A percentile compares a stretch with the other conserved stretches of the same genome.
Evolutionary conservation across 345 rosid species (phyloP).

Genomic region (Erucastrum elatum): DNA sequence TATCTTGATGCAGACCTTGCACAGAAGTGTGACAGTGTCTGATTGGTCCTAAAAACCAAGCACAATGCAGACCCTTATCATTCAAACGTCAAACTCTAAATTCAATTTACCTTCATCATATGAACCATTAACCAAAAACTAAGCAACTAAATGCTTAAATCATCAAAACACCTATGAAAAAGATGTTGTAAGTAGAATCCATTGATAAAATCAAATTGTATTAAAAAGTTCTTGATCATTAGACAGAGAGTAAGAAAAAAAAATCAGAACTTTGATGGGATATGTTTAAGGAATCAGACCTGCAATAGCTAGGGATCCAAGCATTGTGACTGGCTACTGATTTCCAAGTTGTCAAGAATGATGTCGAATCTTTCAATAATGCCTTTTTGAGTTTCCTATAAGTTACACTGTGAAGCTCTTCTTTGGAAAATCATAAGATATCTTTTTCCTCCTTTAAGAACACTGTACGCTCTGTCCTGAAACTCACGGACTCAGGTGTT

Average conservation of each 20-base stretch:
- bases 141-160: too few relatives aligned
- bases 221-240: too few relatives aligned
- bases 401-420: too few relatives aligned
- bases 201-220: not conserved
- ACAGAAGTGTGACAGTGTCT: too few relatives aligned
- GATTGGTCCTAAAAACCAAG: too few relatives aligned
- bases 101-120: not conserved
- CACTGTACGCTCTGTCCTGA: slow-evolving; percentile 65
- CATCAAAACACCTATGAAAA: not conserved
- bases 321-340: not conserved
- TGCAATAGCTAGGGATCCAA: not conserved
- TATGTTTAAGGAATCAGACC: not conserved
- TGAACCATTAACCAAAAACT: not conserved
- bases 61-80: not conserved
- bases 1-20: too few relatives aligned
- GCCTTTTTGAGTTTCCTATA: not conserved
- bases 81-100: too few relatives aligned
- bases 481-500: slow-evolving; percentile 74
- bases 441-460: slow-evolving; percentile 78
- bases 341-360: not conserved
- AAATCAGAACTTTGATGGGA: not conserved
- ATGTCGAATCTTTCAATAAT: not conserved
- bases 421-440: not conserved
- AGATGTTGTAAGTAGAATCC: too few relatives aligned
- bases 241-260: not conserved